phyloP scores from a whole-genome alignment of 768 basidiomycete species.

The Polyporus arcularius region DNA sequence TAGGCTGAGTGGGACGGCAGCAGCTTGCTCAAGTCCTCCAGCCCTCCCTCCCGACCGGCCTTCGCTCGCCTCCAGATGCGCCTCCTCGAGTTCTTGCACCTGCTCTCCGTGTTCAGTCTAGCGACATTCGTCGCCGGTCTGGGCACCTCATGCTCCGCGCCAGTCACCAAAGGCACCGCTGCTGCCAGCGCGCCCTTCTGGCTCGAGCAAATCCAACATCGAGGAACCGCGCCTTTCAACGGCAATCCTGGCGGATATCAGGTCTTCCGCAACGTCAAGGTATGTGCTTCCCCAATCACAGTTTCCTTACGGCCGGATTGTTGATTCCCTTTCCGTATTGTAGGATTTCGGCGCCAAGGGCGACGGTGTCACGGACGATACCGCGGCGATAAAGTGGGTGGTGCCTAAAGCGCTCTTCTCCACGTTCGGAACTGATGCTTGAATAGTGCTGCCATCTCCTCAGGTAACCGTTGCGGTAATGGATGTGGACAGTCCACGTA shows the following conservation, averaged over 20 bases:
- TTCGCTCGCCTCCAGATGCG: slow-evolving; percentile 5
- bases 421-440: neutral
- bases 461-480: slow-evolving; percentile 60
- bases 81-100: slow-evolving; percentile 7
- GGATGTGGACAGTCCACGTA: slow-evolving; percentile 60
- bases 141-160: slow-evolving; percentile 48
- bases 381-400: slow-evolving; percentile 68
- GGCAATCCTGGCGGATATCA: slow-evolving; percentile 52
- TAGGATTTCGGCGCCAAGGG: slow-evolving; percentile 49
- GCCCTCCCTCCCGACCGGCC: neutral
- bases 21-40: neutral
- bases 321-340: neutral
- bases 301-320: neutral
- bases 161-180: slow-evolving; percentile 52
- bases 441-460: slow-evolving; percentile 61
- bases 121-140: slow-evolving; percentile 35
- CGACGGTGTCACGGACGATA: slow-evolving; percentile 74
- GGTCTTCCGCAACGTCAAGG: slow-evolving; percentile 76
- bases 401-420: neutral
- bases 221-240: slow-evolving; percentile 62
- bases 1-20: neutral
- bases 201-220: slow-evolving; percentile 70
- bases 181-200: slow-evolving; percentile 61
- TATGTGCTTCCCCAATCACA: neutral
- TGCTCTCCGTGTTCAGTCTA: slow-evolving; percentile 18